Conservation (phyloP, 2,329 filamentous ascomycete genomes). For the Aspergillus intermedius region DNA sequence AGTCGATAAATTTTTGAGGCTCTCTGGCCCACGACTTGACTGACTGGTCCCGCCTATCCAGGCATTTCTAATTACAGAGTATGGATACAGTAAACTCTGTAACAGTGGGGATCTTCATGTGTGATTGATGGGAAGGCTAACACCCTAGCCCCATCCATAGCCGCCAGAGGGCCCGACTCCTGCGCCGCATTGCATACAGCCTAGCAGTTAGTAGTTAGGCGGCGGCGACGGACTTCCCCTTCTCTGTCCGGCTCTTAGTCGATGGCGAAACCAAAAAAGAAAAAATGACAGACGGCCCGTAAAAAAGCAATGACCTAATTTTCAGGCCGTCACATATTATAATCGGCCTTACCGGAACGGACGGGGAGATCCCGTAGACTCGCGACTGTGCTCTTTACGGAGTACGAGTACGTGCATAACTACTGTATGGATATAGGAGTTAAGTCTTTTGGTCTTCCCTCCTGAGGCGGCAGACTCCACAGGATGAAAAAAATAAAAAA, state of each 20-base stretch:
- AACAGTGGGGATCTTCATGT: neutral
- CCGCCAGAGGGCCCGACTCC: neutral
- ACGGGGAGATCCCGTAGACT: slow-evolving; percentile 8
- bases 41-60: too few species aligned
- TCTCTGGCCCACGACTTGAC: too few species aligned
- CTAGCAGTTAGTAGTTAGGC: neutral
- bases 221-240: neutral
- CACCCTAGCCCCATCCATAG: neutral
- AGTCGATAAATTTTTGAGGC: too few species aligned
- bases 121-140: neutral
- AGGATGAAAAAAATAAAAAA: too few species aligned
- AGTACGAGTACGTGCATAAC: neutral
- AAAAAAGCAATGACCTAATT: too few species aligned
- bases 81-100: too few species aligned
- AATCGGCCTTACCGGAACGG: slow-evolving; percentile 1
- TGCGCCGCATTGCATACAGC: neutral
- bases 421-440: neutral
- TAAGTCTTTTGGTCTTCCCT: neutral
- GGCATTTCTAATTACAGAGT: too few species aligned
- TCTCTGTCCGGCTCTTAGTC: too few species aligned
- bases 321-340: neutral
- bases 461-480: neutral
- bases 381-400: neutral
- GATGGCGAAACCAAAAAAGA: too few species aligned
- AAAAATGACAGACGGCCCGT: too few species aligned